Evolutionary conservation across 116 monocot genomes (phyloP).

Genomic region (Trichopus zeylanicus): DNA sequence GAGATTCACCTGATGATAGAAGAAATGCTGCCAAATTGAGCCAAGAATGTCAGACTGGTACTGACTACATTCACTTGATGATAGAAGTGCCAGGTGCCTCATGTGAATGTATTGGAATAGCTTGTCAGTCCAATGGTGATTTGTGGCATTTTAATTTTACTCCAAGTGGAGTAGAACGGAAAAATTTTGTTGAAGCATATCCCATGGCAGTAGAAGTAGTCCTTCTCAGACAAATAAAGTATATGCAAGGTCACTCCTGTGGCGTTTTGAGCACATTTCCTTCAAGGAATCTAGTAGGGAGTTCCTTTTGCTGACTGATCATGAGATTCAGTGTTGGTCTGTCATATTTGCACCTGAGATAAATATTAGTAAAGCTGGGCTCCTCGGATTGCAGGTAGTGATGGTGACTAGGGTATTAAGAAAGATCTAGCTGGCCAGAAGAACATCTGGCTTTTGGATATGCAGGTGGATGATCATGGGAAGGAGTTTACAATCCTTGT

Average conservation of each 20-base stretch:
- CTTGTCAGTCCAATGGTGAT: conserved; percentile 55
- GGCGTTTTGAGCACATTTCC: conserved; percentile 40
- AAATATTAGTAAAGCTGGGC: conserved; percentile 55
- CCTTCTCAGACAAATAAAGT: conserved; percentile 24
- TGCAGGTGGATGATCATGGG: conserved; percentile 75
- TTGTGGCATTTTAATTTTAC: conserved; percentile 51
- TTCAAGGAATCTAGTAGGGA: conserved; percentile 25
- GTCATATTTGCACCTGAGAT: conserved; percentile 26
- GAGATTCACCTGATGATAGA: conserved; percentile 5
- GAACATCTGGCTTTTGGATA: conserved; percentile 90
- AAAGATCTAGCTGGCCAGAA: conserved; percentile 92
- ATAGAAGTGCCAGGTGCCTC: conserved; percentile 28
- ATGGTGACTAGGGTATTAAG: conserved; percentile 77
- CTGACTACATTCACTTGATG: too few relatives aligned
- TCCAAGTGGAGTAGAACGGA: conserved; percentile 26
- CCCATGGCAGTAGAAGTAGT: conserved; percentile 7
- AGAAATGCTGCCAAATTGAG: too few relatives aligned
- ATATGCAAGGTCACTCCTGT: conserved; percentile 57
- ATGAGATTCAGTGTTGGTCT: conserved; percentile 82
- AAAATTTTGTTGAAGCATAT: conserved; percentile 20
- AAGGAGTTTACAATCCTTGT: conserved; percentile 83
- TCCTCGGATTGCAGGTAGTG: conserved; percentile 57
- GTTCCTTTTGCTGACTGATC: conserved; percentile 74
- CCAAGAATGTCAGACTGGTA: too few relatives aligned
- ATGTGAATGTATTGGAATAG: conserved; percentile 56